A percentile compares a stretch with the other conserved stretches of the same genome.
These are phyloP conservation scores for Aspergillus glaucus DNA, from an alignment of 2,329 filamentous ascomycete genomes.

Conservation along the genomic window DNA sequence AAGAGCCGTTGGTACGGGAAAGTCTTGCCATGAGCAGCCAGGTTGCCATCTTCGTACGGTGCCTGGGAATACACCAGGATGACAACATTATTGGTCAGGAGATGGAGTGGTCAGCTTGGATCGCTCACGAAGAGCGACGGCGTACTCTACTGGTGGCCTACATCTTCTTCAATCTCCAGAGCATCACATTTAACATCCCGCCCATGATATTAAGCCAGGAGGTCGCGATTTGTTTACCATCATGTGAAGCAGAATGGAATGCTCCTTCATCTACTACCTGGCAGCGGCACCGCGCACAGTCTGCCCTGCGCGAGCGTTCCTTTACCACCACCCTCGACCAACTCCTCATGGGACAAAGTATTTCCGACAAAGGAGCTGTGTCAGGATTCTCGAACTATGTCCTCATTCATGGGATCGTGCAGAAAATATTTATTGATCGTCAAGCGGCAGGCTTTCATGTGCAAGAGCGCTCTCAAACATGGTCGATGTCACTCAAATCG, in stretches of 20 bases:
- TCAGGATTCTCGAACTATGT: constrained; percentile 59
- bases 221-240: constrained; percentile 7
- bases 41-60: constrained; percentile 4
- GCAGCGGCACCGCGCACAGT: neutral
- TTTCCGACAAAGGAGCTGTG: constrained; percentile 3
- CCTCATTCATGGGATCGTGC: constrained; percentile 62
- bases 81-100: constrained; percentile 47
- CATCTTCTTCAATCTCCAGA: constrained; percentile 13
- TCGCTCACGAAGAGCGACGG: constrained; percentile 6
- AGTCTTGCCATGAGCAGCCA: constrained; percentile 5
- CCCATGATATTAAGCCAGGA: constrained; percentile 11
- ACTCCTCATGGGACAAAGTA: neutral
- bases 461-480: neutral
- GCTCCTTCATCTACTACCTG: constrained; percentile 4
- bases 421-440: constrained; percentile 64
- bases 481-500: neutral
- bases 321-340: constrained; percentile 1
- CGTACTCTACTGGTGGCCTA: constrained; percentile 13
- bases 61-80: constrained; percentile 53
- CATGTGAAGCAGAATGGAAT: constrained; percentile 6
- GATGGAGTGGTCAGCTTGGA: constrained; percentile 27
- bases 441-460: neutral
- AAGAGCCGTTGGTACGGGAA: constrained; percentile 1
- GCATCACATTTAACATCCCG: constrained; percentile 11
- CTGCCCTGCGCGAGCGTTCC: neutral